Evolutionary conservation across 306 rosid genomes (phyloP).

Genomic region (Prunus fruticosa): DNA sequence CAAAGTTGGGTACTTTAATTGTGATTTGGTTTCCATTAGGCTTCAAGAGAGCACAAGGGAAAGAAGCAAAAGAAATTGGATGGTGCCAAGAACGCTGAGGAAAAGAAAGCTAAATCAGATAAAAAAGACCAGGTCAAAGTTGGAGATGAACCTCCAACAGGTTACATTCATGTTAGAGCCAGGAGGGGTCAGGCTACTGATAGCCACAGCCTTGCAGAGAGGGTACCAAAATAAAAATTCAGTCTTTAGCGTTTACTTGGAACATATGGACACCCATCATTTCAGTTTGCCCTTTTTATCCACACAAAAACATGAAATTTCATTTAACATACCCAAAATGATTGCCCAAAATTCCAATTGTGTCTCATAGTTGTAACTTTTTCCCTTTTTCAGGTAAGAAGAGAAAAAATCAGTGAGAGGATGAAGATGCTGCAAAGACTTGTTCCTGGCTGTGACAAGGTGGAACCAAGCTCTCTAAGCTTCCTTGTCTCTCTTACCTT

Average conservation of each 20-base stretch:
- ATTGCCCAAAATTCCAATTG: neutral
- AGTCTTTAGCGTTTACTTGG: too few species aligned
- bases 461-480: constrained; percentile 21
- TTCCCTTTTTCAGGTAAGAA: constrained; percentile 64
- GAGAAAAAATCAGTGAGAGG: constrained; percentile 95
- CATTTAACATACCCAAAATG: neutral
- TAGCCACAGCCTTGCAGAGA: constrained; percentile 98
- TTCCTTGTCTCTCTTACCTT: neutral
- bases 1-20: constrained; percentile 4
- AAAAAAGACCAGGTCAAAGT: constrained; percentile 41
- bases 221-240: constrained; percentile 41
- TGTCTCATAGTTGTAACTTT: constrained; percentile 27
- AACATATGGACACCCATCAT: too few species aligned
- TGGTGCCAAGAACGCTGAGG: constrained; percentile 27
- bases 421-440: constrained; percentile 81
- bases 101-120: constrained; percentile 31
- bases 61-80: constrained; percentile 57
- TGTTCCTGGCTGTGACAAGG: constrained; percentile 98
- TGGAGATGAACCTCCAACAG: constrained; percentile 59
- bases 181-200: constrained; percentile 98
- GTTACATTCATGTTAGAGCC: constrained; percentile 91
- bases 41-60: constrained; percentile 29
- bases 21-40: constrained; percentile 32
- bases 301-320: constrained; percentile 4
- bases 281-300: constrained; percentile 3